A percentile compares a stretch with the other conserved stretches of the same genome.
Evolutionary conservation across 441 rosid species (phyloP).

Genomic region (Adansonia madagascariensis): DNA sequence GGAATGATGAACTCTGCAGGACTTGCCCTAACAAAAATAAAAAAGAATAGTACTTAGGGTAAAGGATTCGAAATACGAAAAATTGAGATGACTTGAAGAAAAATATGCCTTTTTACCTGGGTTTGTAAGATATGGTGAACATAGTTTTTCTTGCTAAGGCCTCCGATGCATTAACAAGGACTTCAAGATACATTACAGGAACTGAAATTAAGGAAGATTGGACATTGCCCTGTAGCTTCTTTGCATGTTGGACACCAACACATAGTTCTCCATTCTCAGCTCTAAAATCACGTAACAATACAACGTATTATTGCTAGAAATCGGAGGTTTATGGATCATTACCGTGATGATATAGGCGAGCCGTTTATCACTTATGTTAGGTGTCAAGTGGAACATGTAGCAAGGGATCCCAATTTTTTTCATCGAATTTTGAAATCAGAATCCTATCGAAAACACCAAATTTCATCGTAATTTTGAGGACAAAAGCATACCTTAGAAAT

Average conservation of each 20-base stretch:
- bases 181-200: conserved; percentile 93
- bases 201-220: conserved; percentile 88
- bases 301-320: no score
- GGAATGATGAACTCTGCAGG: conserved; percentile 94
- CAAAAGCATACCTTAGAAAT: conserved; percentile 66
- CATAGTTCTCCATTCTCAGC: conserved; percentile 90
- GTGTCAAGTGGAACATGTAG: no score
- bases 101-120: conserved; percentile 53
- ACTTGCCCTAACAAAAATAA: conserved; percentile 60
- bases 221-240: conserved; percentile 81
- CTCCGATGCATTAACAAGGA: conserved; percentile 92
- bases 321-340: no score
- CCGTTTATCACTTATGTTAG: no score
- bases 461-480: neutral
- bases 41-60: neutral
- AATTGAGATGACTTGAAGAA: neutral
- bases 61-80: no score
- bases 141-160: conserved; percentile 75
- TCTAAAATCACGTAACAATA: conserved; percentile 32
- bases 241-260: conserved; percentile 90
- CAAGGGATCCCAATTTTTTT: no score
- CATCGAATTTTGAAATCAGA: no score
- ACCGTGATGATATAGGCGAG: no score
- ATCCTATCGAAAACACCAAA: neutral
- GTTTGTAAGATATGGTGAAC: conserved; percentile 92